These are phyloP conservation scores for Aspergillus felis DNA, from an alignment of 2,329 filamentous ascomycete species.

Conservation along the genomic window DNA sequence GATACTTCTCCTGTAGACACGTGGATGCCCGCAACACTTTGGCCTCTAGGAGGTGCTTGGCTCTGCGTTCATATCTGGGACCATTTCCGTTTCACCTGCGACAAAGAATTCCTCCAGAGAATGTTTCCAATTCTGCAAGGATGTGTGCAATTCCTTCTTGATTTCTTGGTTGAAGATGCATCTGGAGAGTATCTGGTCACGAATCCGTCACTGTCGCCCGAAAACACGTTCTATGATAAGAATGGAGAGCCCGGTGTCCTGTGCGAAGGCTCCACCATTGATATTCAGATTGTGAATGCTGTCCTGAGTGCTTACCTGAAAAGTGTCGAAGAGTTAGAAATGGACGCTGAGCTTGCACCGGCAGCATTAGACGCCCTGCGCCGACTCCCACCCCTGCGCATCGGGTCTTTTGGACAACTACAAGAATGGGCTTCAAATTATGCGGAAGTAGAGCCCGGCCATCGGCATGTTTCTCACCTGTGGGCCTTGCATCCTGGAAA, in stretches of 20 bases:
- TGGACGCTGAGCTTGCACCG: slow-evolving; percentile 14
- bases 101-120: slow-evolving; percentile 15
- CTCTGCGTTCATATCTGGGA: slow-evolving; percentile 60
- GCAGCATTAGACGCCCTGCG: slow-evolving; percentile 8
- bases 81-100: slow-evolving; percentile 50
- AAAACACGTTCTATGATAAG: slow-evolving; percentile 25
- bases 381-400: slow-evolving; percentile 19
- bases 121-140: slow-evolving; percentile 25
- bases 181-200: slow-evolving; percentile 22
- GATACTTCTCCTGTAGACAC: slow-evolving; percentile 51
- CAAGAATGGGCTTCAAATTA: slow-evolving; percentile 35
- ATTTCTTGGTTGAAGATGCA: slow-evolving; percentile 25
- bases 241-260: slow-evolving; percentile 19
- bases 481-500: slow-evolving; percentile 48
- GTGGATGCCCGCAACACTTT: slow-evolving; percentile 38
- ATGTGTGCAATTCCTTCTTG: slow-evolving; percentile 28
- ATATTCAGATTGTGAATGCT: slow-evolving; percentile 43
- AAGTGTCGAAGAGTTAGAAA: slow-evolving; percentile 5
- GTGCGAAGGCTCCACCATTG: slow-evolving; percentile 45
- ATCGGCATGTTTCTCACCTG: slow-evolving; percentile 51
- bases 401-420: slow-evolving; percentile 17
- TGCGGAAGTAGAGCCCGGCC: slow-evolving; percentile 44
- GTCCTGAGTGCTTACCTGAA: slow-evolving; percentile 34
- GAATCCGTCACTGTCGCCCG: slow-evolving; percentile 26
- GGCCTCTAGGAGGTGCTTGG: slow-evolving; percentile 52